Percentiles rank a stretch among this genome's conserved stretches.
Conservation (phyloP, 345 rosid species). For the Populus alba region DNA sequence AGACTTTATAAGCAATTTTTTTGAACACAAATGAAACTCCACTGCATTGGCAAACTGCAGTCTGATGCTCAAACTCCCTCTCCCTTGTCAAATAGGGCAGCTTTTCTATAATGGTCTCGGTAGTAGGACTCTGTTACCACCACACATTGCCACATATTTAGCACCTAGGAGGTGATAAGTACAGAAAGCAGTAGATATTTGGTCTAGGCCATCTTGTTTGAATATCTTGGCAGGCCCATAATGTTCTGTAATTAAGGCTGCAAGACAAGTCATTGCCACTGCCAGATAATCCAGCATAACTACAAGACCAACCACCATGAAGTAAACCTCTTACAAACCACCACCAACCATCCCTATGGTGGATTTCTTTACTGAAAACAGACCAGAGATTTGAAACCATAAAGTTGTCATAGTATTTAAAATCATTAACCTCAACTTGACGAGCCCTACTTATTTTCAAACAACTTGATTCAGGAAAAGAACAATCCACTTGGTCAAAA, state of each 20-base stretch:
- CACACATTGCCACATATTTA: not conserved
- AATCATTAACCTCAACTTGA: not conserved
- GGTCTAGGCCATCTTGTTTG: not conserved
- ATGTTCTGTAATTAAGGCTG: not conserved
- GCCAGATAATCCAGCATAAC: not conserved
- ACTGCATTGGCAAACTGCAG: not conserved
- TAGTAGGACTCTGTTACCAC: not conserved
- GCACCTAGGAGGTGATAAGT: not conserved
- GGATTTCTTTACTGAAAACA: not conserved
- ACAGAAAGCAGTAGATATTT: not conserved
- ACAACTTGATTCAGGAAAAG: not conserved
- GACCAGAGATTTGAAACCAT: not conserved
- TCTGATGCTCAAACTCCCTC: not conserved
- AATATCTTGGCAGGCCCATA: not conserved
- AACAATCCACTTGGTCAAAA: not conserved
- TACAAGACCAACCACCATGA: not conserved
- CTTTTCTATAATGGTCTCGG: not conserved
- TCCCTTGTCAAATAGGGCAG: not conserved
- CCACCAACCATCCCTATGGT: not conserved
- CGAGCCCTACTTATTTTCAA: not conserved
- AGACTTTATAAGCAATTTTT: not conserved
- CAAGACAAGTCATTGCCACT: not conserved
- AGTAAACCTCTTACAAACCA: not conserved
- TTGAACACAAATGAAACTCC: not conserved
- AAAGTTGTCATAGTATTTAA: not conserved